These are phyloP conservation scores for Ochromonas danica DNA, from an alignment of 108 stramenopile genomes.

Conservation along the genomic window DNA sequence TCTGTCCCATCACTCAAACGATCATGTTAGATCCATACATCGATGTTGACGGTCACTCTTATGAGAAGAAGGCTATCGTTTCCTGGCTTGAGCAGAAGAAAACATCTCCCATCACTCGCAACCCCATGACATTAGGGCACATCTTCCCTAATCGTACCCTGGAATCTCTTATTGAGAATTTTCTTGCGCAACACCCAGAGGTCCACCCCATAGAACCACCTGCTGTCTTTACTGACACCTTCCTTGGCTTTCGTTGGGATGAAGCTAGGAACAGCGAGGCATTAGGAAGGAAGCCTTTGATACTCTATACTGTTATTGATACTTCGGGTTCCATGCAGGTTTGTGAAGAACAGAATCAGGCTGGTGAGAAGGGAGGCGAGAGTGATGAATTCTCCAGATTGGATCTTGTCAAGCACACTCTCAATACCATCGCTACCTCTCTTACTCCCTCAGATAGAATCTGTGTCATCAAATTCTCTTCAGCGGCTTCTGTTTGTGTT, in stretches of 20 bases:
- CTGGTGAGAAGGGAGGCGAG: background rate
- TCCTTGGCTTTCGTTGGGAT: background rate
- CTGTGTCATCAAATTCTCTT: background rate
- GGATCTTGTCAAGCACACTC: conserved; percentile 25
- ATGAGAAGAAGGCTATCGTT: conserved; percentile 55
- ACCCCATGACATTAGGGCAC: conserved; percentile 35
- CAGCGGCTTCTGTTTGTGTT: background rate
- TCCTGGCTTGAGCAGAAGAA: conserved; percentile 44
- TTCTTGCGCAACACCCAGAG: background rate
- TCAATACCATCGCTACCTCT: conserved; percentile 11
- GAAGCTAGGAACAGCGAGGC: background rate
- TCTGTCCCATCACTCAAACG: conserved; percentile 6
- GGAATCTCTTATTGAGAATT: background rate
- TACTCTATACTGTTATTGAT: conserved; percentile 1
- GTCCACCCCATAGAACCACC: too few relatives aligned
- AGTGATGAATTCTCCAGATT: conserved; percentile 4
- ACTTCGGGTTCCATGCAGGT: conserved; percentile 5
- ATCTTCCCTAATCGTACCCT: conserved; percentile 35
- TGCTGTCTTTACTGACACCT: background rate
- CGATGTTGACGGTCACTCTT: conserved; percentile 57
- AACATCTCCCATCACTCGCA: conserved; percentile 55
- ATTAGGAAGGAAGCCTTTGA: background rate
- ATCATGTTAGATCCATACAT: conserved; percentile 24
- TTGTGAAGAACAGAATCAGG: background rate
- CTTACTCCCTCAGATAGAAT: background rate